A percentile compares a stretch with the other conserved stretches of the same genome.
Conservation (phyloP, 306 rosid genomes). For the Castanopsis chinensis region DNA sequence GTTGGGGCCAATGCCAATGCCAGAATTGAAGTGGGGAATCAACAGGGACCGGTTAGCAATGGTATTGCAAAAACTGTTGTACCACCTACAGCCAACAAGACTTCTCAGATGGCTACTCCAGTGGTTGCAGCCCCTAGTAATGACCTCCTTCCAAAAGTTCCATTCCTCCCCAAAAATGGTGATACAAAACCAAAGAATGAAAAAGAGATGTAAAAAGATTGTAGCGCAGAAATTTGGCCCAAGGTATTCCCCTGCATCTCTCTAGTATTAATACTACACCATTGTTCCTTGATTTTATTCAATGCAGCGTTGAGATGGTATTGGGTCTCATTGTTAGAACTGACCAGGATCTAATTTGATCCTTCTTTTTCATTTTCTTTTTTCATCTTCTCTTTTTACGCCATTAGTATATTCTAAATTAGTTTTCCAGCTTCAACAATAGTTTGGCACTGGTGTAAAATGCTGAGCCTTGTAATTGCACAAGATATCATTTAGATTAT, state of each 20-base stretch:
- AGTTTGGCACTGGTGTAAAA: conserved; percentile 61
- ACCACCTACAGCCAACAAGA: conserved; percentile 39
- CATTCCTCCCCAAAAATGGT: conserved; percentile 51
- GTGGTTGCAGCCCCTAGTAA: conserved; percentile 30
- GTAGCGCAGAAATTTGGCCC: conserved; percentile 42
- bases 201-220: conserved; percentile 34
- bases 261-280: conserved; percentile 22
- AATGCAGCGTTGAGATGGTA: conserved; percentile 30
- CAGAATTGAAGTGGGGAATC: conserved; percentile 40
- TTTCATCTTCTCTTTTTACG: conserved; percentile 32
- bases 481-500: conserved; percentile 31
- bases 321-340: conserved; percentile 35
- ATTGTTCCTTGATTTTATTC: conserved; percentile 30
- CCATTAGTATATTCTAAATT: conserved; percentile 50
- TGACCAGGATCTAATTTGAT: conserved; percentile 28
- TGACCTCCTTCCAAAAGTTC: conserved; percentile 31
- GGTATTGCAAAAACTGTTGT: conserved; percentile 47
- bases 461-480: conserved; percentile 54
- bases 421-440: conserved; percentile 47
- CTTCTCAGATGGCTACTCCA: conserved; percentile 37
- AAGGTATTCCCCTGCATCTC: conserved; percentile 35
- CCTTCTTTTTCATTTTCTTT: conserved; percentile 14
- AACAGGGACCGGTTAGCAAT: conserved; percentile 38
- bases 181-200: conserved; percentile 46
- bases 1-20: conserved; percentile 44